Percentiles rank a stretch among this genome's conserved stretches.
Conservation (phyloP, 305 asterid genomes). For the Andrographis paniculata region DNA sequence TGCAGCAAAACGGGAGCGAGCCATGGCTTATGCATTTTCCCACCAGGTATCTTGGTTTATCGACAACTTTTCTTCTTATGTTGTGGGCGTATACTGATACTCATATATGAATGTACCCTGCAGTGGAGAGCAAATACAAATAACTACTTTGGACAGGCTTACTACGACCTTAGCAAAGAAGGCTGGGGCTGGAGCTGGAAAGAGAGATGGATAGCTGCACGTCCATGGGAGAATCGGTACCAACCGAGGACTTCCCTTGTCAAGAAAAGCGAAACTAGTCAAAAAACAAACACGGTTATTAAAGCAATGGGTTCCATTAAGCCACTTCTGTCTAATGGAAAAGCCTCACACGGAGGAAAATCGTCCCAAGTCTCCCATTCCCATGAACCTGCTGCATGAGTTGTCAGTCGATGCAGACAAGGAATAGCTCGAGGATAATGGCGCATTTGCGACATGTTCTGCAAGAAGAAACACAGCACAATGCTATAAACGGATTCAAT, state of each 20-base stretch:
- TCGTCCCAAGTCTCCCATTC: constrained; percentile 17
- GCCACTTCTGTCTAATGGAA: constrained; percentile 1
- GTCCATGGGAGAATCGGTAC: constrained; percentile 72
- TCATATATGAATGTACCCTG: neutral
- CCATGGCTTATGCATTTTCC: constrained; percentile 78
- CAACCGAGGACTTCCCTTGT: constrained; percentile 22
- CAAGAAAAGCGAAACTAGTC: constrained; percentile 29
- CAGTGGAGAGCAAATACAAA: constrained; percentile 77
- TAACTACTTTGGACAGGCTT: constrained; percentile 64
- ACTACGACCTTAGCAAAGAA: constrained; percentile 68
- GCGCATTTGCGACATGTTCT: neutral
- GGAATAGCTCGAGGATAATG: neutral
- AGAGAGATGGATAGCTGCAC: constrained; percentile 71
- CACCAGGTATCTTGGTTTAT: constrained; percentile 68
- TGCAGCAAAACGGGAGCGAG: constrained; percentile 56
- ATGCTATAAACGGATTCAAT: too few species aligned
- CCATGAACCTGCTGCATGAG: constrained; percentile 16
- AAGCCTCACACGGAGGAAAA: constrained; percentile 14
- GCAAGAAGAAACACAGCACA: too few species aligned
- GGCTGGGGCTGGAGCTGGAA: constrained; percentile 95
- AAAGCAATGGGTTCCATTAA: constrained; percentile 1
- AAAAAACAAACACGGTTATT: constrained; percentile 23
- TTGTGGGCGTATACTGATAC: too few species aligned
- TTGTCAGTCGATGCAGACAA: too few species aligned
- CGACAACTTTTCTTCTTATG: too few species aligned